Percentiles rank a stretch among this genome's conserved stretches.
Conservation (phyloP, 2,329 filamentous ascomycete species). For the Cytospora leucostoma region DNA sequence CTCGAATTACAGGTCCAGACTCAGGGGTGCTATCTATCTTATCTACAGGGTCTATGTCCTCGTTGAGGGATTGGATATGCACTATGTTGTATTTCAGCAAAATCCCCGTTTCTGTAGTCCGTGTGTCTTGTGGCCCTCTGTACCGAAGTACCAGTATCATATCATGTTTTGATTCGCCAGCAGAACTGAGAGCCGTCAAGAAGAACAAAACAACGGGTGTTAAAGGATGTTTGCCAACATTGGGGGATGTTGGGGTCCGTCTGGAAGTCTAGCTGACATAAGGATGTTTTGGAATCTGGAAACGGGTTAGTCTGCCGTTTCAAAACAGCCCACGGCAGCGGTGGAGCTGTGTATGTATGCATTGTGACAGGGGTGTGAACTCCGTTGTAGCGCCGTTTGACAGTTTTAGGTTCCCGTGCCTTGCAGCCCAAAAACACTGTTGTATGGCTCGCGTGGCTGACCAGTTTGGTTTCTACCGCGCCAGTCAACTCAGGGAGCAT, state of each 20-base stretch:
- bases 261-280: background rate
- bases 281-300: background rate
- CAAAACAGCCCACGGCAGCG: conserved; percentile 20
- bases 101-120: no score
- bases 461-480: background rate
- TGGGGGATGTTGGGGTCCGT: background rate
- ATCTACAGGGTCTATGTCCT: background rate
- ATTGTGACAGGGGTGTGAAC: background rate
- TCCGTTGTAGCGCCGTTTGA: conserved; percentile 18
- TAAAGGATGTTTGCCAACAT: no score
- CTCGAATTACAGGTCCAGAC: background rate
- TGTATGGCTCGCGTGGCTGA: conserved; percentile 5
- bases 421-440: conserved; percentile 1
- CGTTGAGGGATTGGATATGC: background rate
- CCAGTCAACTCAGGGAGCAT: background rate
- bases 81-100: no score
- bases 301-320: conserved; percentile 10
- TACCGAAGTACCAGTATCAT: no score
- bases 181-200: no score
- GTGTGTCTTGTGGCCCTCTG: no score
- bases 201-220: no score
- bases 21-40: background rate
- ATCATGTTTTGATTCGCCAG: no score
- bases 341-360: background rate
- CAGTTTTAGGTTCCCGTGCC: conserved; percentile 20